These are phyloP conservation scores for Moesziomyces antarcticus DNA, from an alignment of 1,284 basidiomycete genomes.

Conservation along the genomic window DNA sequence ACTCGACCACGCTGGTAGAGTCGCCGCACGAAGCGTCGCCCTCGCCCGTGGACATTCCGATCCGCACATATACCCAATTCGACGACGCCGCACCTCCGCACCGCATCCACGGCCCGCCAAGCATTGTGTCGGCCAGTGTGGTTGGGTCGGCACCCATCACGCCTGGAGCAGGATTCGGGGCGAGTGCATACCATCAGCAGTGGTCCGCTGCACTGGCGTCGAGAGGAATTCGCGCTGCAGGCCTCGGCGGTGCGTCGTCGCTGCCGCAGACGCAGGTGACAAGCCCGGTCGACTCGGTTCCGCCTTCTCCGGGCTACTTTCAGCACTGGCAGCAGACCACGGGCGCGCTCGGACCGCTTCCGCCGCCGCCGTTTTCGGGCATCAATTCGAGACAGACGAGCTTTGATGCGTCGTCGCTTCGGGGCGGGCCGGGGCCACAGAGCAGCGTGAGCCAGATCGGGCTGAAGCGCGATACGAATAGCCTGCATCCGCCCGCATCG, in stretches of 20 bases:
- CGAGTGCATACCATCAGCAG: constrained; percentile 28
- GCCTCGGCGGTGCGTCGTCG: constrained; percentile 10
- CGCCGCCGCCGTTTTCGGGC: constrained; percentile 26
- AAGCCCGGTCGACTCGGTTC: constrained; percentile 33
- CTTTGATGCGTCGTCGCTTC: constrained; percentile 32
- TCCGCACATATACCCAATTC: constrained; percentile 49
- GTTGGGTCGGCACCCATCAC: constrained; percentile 19
- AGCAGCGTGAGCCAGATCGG: constrained; percentile 45
- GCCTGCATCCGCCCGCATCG: constrained; percentile 20
- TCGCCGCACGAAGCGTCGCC: constrained; percentile 8
- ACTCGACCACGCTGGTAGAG: constrained; percentile 30
- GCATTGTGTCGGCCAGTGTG: constrained; percentile 34
- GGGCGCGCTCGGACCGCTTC: constrained; percentile 13
- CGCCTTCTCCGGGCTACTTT: constrained; percentile 48
- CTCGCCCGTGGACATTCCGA: constrained; percentile 14
- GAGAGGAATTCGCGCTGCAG: constrained; percentile 39
- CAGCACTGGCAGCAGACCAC: constrained; percentile 40
- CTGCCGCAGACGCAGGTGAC: constrained; percentile 28
- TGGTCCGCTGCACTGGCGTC: constrained; percentile 43
- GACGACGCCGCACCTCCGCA: constrained; percentile 38
- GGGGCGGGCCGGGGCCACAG: constrained; percentile 35
- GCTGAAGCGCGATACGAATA: constrained; percentile 24
- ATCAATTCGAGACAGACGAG: constrained; percentile 33
- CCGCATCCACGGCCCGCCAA: constrained; percentile 39
- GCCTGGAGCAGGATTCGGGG: constrained; percentile 4